A percentile compares a stretch with the other conserved stretches of the same genome.
Conservation (phyloP, 1,284 basidiomycete species). For the Stereum hirsutum region DNA sequence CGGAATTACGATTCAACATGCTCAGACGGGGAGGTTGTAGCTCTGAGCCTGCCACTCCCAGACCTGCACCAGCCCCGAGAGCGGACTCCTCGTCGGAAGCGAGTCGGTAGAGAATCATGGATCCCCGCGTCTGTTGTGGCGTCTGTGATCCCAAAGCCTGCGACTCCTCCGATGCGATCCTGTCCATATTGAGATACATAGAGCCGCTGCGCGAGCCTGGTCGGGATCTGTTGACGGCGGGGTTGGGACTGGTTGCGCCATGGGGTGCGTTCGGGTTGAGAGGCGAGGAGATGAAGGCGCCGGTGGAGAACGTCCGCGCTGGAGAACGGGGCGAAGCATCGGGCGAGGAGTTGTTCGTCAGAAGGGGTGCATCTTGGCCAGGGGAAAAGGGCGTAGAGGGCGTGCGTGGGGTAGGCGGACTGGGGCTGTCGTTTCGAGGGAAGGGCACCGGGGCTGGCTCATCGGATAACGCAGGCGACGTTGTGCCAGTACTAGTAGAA, state of each 20-base stretch:
- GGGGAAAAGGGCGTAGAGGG: no score
- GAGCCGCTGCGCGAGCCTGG: constrained; percentile 25
- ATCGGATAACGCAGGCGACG: no score
- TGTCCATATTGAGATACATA: constrained; percentile 25
- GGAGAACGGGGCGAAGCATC: constrained; percentile 14
- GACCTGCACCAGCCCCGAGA: no score
- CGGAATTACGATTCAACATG: constrained; percentile 23
- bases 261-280: constrained; percentile 33
- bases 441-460: no score
- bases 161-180: constrained; percentile 39
- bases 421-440: no score
- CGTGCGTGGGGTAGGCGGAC: no score
- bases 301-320: constrained; percentile 22
- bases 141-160: constrained; percentile 26
- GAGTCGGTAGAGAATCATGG: constrained; percentile 62
- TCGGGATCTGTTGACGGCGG: constrained; percentile 15
- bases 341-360: constrained; percentile 6
- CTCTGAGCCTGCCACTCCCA: no score
- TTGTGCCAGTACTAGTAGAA: no score
- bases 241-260: constrained; percentile 12
- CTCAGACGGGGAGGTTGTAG: constrained; percentile 23
- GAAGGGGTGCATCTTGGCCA: no score
- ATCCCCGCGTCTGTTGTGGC: constrained; percentile 30
- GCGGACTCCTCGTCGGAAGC: constrained; percentile 31
- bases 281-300: constrained; percentile 35